A percentile compares a stretch with the other conserved stretches of the same genome.
phyloP scores from a whole-genome alignment of 75 land plant species.

The Pseudotsuga menziesii region DNA sequence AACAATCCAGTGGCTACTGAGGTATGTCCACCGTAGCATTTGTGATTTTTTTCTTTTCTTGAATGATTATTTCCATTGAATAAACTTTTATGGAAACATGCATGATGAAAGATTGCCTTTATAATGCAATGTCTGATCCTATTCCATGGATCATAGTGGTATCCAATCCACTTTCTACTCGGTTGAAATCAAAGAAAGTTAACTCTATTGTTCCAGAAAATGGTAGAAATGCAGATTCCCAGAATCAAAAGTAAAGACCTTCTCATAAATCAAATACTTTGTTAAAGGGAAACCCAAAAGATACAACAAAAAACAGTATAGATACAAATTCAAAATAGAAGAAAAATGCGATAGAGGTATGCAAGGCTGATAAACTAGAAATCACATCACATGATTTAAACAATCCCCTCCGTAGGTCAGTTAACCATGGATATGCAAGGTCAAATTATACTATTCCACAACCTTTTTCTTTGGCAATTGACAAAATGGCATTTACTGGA shows the following conservation, averaged over 20 bases:
- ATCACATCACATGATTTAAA: neutral
- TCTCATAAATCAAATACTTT: slow-evolving; percentile 4
- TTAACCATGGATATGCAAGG: slow-evolving; percentile 15
- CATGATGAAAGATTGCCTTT: neutral
- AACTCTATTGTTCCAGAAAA: neutral
- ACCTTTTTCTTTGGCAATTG: slow-evolving; percentile 83
- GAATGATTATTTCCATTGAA: neutral
- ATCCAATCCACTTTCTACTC: neutral
- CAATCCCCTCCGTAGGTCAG: neutral
- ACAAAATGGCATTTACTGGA: slow-evolving; percentile 62
- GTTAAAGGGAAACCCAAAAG: neutral
- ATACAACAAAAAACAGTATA: neutral
- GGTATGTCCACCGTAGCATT: neutral
- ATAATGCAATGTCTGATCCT: neutral
- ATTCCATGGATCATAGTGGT: neutral
- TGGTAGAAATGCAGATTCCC: neutral
- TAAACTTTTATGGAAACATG: neutral
- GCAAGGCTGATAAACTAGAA: neutral
- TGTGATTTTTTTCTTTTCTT: neutral
- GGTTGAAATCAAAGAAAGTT: slow-evolving; percentile 1
- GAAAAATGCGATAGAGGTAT: slow-evolving; percentile 1
- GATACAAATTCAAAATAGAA: neutral
- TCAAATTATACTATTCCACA: slow-evolving; percentile 60
- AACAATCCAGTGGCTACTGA: neutral
- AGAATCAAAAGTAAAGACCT: neutral